These are phyloP conservation scores for Amanita exitialis DNA, from an alignment of 768 basidiomycete genomes.

Conservation along the genomic window DNA sequence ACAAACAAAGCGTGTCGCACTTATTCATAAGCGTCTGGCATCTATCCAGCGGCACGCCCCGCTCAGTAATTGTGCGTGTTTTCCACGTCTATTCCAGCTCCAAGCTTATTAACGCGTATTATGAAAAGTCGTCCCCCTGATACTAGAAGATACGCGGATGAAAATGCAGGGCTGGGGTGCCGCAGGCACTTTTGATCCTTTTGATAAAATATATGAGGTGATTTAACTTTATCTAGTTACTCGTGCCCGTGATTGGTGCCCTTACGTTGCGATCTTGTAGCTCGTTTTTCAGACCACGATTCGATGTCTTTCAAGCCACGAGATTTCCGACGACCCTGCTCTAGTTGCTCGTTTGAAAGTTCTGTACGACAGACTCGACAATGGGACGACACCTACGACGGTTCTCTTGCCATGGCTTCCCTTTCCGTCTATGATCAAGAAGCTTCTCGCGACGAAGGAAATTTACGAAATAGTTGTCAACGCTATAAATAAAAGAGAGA, in stretches of 20 bases:
- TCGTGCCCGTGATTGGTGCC: slow-evolving; percentile 7
- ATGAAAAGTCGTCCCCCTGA: slow-evolving; percentile 48
- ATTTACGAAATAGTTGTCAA: slow-evolving; percentile 61
- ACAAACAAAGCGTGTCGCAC: slow-evolving; percentile 45
- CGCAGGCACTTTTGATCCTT: slow-evolving; percentile 61
- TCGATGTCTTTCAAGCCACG: slow-evolving; percentile 53
- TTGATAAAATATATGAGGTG: slow-evolving; percentile 61
- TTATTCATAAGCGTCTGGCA: slow-evolving; percentile 65
- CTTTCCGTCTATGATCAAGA: slow-evolving; percentile 59
- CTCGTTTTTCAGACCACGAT: slow-evolving; percentile 68
- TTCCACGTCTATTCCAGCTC: slow-evolving; percentile 7
- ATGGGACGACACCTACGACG: slow-evolving; percentile 61
- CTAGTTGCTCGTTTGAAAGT: slow-evolving; percentile 51
- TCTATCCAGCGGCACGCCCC: slow-evolving; percentile 53
- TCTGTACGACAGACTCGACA: slow-evolving; percentile 61
- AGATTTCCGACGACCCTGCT: slow-evolving; percentile 58
- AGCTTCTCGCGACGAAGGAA: slow-evolving; percentile 63
- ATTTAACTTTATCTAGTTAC: slow-evolving; percentile 12
- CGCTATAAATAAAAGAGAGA: slow-evolving; percentile 46
- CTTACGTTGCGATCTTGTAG: slow-evolving; percentile 20
- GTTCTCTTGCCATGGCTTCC: slow-evolving; percentile 74
- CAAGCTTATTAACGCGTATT: slow-evolving; percentile 5
- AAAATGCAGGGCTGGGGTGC: slow-evolving; percentile 57
- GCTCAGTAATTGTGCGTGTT: slow-evolving; percentile 46
- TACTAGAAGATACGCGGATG: slow-evolving; percentile 54